Evolutionary conservation across 1,284 basidiomycete genomes (phyloP).

Genomic region (Porogramme epimiltina): DNA sequence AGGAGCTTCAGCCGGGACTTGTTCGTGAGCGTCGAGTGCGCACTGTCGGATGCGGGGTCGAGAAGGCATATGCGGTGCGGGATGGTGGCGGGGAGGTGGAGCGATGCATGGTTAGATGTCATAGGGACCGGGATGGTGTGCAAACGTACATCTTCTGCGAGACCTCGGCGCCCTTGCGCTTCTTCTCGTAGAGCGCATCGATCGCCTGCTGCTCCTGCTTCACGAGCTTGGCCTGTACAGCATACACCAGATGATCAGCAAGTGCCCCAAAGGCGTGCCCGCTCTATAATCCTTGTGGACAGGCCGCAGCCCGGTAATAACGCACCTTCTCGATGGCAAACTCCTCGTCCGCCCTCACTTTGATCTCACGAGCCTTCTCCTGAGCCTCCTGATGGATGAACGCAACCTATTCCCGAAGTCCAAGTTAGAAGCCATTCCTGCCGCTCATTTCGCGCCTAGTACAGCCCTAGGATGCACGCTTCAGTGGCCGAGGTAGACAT

Average conservation of each 20-base stretch:
- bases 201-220: constrained; percentile 93
- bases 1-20: constrained; percentile 92
- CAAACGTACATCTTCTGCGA: constrained; percentile 89
- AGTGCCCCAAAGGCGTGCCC: too few relatives aligned
- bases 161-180: constrained; percentile 88
- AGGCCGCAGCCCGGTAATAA: too few relatives aligned
- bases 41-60: constrained; percentile 47
- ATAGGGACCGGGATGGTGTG: background rate
- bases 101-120: background rate
- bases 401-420: constrained; percentile 75
- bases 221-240: constrained; percentile 85
- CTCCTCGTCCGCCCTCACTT: constrained; percentile 95
- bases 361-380: constrained; percentile 96
- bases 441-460: too few relatives aligned
- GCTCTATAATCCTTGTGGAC: too few relatives aligned
- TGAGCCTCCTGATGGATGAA: constrained; percentile 97
- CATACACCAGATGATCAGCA: background rate
- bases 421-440: constrained; percentile 6
- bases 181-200: constrained; percentile 92
- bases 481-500: too few relatives aligned
- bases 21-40: constrained; percentile 96
- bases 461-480: too few relatives aligned
- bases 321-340: constrained; percentile 94
- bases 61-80: background rate
- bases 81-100: background rate